Base-by-base conservation (phyloP, 2,329 filamentous ascomycete genomes). In the Aspergillus carbonarius region DNA sequence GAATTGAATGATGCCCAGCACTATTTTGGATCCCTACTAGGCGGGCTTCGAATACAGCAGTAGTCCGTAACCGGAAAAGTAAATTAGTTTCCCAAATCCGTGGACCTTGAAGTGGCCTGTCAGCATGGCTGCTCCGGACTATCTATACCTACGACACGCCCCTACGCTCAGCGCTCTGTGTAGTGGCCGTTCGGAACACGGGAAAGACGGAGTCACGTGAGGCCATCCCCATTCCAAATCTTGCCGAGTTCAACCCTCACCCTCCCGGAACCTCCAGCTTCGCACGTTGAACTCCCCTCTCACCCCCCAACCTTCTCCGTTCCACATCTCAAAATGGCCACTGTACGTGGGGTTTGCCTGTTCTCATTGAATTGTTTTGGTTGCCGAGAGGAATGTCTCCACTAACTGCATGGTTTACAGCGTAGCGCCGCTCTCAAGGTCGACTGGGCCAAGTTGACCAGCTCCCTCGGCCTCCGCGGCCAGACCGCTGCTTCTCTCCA, bases 381-480 rank as follows among this genome's bases (percentile, higher is more conserved):
- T 54, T 35, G 20, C 18, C 12, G 37, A 37, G 10, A 52, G 40
- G 54, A 59, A 54, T 60, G 15, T 35, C n/a, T 27, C 63, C 63
- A 64, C 66, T 70, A 67, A 69, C 67, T 42, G 44, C 60, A 40
- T 30, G 58, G 51, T 61, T 66, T 62, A 72, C 72, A 98, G 93
- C 90, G 92, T 86, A 96, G 92, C 87, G 93, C 93, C 85, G 93
- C 93, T 81, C 87, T 96, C 82, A 99, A 98, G 88, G 87, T 99
- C 85, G 95, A 99, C 88, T 99, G 95, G 95, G 87, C 87, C 82
- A 95, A 96, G 83, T 87, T 99, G 75, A 89, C 89, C 81, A 87
- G 86, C 81, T 96, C 93, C 76, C 92, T 99, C 74, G 93, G 93
- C 79, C 92, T 99, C 79, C 91, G 91, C 79, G 95, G 95, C 78